A percentile compares a stretch with the other conserved stretches of the same genome.
Evolutionary conservation across 306 rosid genomes (phyloP).

Genomic region (Casuarina equisetifolia): DNA sequence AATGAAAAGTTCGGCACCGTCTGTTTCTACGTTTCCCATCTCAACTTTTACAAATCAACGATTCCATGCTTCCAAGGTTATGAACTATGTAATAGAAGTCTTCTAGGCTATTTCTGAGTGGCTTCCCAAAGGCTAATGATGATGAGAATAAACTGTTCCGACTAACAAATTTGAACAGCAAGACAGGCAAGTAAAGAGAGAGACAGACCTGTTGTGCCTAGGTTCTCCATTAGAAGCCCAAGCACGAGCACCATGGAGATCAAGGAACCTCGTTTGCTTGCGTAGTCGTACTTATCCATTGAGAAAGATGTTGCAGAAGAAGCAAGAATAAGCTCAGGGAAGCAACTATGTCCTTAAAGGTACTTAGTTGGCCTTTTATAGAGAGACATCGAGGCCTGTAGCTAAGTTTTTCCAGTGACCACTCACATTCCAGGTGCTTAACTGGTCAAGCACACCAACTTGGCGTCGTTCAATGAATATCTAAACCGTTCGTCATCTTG

Average conservation of each 20-base stretch:
- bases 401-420: not conserved
- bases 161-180: no score
- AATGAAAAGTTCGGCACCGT: no score
- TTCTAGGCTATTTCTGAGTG: no score
- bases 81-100: no score
- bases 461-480: not conserved
- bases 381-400: not conserved
- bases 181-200: not conserved
- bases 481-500: no score
- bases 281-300: slow-evolving; percentile 15
- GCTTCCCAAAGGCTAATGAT: no score
- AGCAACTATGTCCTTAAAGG: not conserved
- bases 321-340: not conserved
- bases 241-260: slow-evolving; percentile 18
- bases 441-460: not conserved
- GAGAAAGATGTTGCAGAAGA: not conserved
- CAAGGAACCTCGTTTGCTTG: not conserved
- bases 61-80: no score
- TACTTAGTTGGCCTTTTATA: not conserved
- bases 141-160: no score
- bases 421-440: not conserved
- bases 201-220: slow-evolving; percentile 26
- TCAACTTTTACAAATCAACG: no score
- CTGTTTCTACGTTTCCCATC: no score
- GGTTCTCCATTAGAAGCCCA: slow-evolving; percentile 18